phyloP scores from a whole-genome alignment of 495 filamentous ascomycete genomes.

The Neurospora sp. region DNA sequence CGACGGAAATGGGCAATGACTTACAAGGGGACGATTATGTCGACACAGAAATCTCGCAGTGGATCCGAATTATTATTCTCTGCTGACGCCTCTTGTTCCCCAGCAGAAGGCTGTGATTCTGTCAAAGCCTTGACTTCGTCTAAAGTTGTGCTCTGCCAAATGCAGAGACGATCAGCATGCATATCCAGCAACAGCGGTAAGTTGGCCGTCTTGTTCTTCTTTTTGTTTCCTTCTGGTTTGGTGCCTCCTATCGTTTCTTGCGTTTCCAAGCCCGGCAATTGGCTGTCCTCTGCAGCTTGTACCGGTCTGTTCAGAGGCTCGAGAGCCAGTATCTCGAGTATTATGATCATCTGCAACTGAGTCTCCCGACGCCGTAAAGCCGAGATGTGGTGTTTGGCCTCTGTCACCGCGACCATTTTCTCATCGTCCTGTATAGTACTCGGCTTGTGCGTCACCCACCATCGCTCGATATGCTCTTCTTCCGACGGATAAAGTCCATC shows the following conservation, averaged over 20 bases:
- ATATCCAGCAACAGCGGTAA: conserved; percentile 60
- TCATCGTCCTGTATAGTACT: conserved; percentile 22
- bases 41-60: conserved; percentile 67
- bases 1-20: conserved; percentile 11
- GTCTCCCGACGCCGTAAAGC: conserved; percentile 68
- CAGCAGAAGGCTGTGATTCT: conserved; percentile 29
- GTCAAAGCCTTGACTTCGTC: conserved; percentile 44
- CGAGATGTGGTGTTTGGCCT: conserved; percentile 47
- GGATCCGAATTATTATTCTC: conserved; percentile 27
- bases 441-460: conserved; percentile 58
- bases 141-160: conserved; percentile 80
- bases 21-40: conserved; percentile 89
- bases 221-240: conserved; percentile 15
- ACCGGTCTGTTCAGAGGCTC: conserved; percentile 40
- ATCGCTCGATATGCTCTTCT: conserved; percentile 60
- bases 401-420: conserved; percentile 27
- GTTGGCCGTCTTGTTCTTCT: conserved; percentile 35
- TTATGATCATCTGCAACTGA: conserved; percentile 81
- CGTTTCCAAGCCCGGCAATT: conserved; percentile 29
- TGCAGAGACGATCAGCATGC: conserved; percentile 82
- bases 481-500: conserved; percentile 71
- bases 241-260: conserved; percentile 12
- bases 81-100: conserved; percentile 19
- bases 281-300: conserved; percentile 27
- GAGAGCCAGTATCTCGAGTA: conserved; percentile 77